phyloP scores from a whole-genome alignment of 345 rosid genomes.

The Salix dunnii region DNA sequence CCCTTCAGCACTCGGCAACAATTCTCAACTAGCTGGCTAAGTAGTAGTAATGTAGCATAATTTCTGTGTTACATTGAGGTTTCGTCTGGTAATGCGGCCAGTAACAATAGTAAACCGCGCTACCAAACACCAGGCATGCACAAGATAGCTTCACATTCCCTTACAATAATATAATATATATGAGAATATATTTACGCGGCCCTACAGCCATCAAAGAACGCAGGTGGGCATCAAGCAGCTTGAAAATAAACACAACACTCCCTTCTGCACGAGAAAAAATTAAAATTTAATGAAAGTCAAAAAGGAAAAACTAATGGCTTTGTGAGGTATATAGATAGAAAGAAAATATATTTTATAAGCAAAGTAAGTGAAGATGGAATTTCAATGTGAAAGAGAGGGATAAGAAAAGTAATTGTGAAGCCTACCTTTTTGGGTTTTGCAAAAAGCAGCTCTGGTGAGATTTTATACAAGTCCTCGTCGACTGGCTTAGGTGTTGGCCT shows the following conservation, averaged over 20 bases:
- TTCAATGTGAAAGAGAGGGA: too few relatives aligned
- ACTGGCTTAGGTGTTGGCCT: constrained; percentile 65
- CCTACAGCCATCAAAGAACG: constrained; percentile 7
- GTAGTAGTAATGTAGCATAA: too few relatives aligned
- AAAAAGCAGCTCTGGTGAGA: constrained; percentile 66
- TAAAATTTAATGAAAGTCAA: neutral
- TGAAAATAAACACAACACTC: constrained; percentile 65
- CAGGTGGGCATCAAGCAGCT: constrained; percentile 71
- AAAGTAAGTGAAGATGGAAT: too few relatives aligned
- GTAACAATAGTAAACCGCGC: too few relatives aligned
- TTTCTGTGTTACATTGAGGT: too few relatives aligned
- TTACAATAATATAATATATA: neutral
- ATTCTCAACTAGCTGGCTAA: too few relatives aligned
- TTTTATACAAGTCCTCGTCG: constrained; percentile 87
- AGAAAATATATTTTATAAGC: neutral
- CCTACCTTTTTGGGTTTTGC: constrained; percentile 56
- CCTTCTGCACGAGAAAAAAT: constrained; percentile 49
- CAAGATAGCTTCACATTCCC: neutral
- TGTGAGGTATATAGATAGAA: neutral
- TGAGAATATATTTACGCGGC: neutral
- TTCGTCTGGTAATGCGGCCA: too few relatives aligned
- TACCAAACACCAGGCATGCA: neutral
- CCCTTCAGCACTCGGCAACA: too few relatives aligned
- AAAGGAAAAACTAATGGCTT: neutral
- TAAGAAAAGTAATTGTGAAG: neutral